Evolutionary conservation across 331 rosid species (phyloP).

Genomic region (Malus hybrid): DNA sequence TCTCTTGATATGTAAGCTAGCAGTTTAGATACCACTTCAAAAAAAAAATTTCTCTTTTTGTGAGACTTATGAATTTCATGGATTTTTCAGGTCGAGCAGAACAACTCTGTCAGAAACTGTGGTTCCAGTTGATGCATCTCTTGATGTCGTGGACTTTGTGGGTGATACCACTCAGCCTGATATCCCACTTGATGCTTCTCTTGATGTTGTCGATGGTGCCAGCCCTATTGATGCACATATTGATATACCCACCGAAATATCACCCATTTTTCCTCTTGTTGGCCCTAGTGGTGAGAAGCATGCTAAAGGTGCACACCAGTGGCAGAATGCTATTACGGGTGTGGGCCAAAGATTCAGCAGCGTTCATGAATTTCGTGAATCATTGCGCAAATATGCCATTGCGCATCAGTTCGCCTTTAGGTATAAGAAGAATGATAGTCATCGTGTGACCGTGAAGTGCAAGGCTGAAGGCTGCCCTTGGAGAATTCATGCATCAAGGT

Average conservation of each 20-base stretch:
- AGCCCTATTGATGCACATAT: constrained; percentile 40
- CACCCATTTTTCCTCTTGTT: constrained; percentile 32
- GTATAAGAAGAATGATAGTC: constrained; percentile 96
- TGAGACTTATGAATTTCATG: constrained; percentile 18
- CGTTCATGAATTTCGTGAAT: constrained; percentile 84
- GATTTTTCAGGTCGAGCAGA: constrained; percentile 76
- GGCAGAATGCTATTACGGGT: constrained; percentile 93
- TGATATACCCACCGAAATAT: constrained; percentile 32
- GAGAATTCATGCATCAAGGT: constrained; percentile 97
- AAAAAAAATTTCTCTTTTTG: neutral
- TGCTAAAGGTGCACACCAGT: constrained; percentile 75
- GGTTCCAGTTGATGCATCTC: constrained; percentile 42
- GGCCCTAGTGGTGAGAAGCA: constrained; percentile 46
- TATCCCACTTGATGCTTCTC: constrained; percentile 30
- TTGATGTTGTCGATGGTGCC: constrained; percentile 41
- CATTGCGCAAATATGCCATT: constrained; percentile 89
- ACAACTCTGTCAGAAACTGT: constrained; percentile 88
- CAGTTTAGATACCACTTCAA: constrained; percentile 1
- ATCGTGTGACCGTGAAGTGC: constrained; percentile 96
- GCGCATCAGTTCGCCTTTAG: constrained; percentile 91
- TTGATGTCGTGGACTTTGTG: constrained; percentile 24
- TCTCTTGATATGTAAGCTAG: constrained; percentile 34
- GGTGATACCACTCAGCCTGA: constrained; percentile 33
- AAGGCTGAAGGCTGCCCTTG: constrained; percentile 95
- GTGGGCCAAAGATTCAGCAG: constrained; percentile 85